These are phyloP conservation scores for Fusarium coicis DNA, from an alignment of 2,329 filamentous ascomycete species.

Conservation along the genomic window DNA sequence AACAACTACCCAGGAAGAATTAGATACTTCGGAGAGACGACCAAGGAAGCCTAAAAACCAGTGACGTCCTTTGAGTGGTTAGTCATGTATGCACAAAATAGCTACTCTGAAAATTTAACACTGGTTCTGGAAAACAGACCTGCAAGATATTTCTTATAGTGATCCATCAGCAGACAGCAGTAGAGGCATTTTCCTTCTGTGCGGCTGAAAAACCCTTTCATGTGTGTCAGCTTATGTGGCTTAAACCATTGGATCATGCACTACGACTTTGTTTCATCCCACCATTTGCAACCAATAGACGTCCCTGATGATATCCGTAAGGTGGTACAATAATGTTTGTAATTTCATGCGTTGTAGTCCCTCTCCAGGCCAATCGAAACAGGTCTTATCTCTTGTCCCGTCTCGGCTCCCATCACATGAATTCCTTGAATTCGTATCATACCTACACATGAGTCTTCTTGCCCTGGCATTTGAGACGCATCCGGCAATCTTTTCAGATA, in stretches of 20 bases:
- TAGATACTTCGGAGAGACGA: not conserved
- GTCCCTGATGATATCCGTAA: not conserved
- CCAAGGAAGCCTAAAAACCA: not conserved
- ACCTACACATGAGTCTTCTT: too few relatives aligned
- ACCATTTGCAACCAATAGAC: not conserved
- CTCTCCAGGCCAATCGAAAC: not conserved
- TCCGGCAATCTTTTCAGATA: not conserved
- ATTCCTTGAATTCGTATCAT: too few relatives aligned
- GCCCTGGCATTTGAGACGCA: fast-evolving
- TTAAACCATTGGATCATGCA: not conserved
- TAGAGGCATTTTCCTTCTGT: not conserved
- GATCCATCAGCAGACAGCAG: not conserved
- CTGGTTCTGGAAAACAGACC: not conserved
- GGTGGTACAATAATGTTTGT: not conserved
- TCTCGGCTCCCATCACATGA: not conserved
- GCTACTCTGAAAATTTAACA: not conserved
- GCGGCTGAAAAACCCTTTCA: not conserved
- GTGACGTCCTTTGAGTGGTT: not conserved
- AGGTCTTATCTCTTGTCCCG: not conserved
- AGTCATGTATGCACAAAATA: not conserved
- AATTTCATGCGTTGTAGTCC: not conserved
- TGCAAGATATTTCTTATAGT: not conserved
- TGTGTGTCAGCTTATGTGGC: not conserved
- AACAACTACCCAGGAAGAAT: not conserved
- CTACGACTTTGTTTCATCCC: not conserved